Conservation (phyloP, 306 rosid species). For the Echinosophora koreensis region DNA sequence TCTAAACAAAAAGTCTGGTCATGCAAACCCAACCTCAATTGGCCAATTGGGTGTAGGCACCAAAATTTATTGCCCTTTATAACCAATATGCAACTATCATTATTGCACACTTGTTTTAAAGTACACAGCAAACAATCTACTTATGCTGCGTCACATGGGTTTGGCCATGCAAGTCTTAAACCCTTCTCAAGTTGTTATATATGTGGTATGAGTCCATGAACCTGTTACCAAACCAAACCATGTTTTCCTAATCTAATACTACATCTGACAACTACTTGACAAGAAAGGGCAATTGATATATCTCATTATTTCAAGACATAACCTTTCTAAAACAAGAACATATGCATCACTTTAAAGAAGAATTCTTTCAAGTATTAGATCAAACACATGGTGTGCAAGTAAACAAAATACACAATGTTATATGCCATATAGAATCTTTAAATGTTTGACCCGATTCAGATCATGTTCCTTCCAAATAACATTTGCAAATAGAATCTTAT, state of each 20-base stretch:
- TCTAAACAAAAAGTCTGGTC: slow-evolving; percentile 33
- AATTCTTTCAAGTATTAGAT: no score
- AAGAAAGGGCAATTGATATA: no score
- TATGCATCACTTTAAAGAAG: no score
- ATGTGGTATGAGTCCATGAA: slow-evolving; percentile 43
- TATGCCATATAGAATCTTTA: no score
- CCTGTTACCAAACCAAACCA: slow-evolving; percentile 59
- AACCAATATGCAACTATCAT: slow-evolving; percentile 50
- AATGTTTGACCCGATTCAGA: neutral
- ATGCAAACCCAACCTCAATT: slow-evolving; percentile 33
- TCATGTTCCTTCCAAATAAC: neutral
- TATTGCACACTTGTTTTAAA: slow-evolving; percentile 52
- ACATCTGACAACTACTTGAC: no score
- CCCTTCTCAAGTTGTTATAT: slow-evolving; percentile 58
- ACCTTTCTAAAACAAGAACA: no score
- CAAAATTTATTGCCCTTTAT: slow-evolving; percentile 46
- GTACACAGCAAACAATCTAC: slow-evolving; percentile 56
- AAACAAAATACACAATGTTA: no score
- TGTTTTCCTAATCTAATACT: no score
- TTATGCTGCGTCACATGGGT: slow-evolving; percentile 31
- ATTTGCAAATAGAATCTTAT: neutral
- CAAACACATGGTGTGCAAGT: no score
- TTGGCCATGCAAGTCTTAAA: slow-evolving; percentile 58
- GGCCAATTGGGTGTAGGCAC: neutral
- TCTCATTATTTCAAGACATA: no score